Evolutionary conservation across 768 basidiomycete species (phyloP).

Genomic region (Postia placenta): DNA sequence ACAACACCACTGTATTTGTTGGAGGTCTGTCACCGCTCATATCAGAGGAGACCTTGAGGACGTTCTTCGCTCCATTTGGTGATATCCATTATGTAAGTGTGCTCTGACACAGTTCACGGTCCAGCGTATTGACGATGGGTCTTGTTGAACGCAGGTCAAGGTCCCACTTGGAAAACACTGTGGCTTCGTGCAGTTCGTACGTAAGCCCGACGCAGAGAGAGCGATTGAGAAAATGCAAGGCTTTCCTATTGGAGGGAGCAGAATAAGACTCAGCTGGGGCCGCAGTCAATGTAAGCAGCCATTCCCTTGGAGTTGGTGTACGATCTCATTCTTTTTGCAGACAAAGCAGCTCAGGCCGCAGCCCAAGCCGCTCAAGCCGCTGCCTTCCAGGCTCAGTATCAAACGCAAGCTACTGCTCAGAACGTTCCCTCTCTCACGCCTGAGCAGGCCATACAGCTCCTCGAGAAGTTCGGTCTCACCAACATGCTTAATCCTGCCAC

Average conservation of each 20-base stretch:
- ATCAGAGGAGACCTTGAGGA: slow-evolving; percentile 84
- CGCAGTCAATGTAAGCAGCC: slow-evolving; percentile 74
- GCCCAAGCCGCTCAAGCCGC: slow-evolving; percentile 74
- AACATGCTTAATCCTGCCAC: slow-evolving; percentile 17
- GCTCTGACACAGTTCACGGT: background rate
- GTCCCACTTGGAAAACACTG: slow-evolving; percentile 96
- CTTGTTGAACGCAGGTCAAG: slow-evolving; percentile 64
- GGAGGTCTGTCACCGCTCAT: slow-evolving; percentile 86
- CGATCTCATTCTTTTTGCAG: slow-evolving; percentile 28
- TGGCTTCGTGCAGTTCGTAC: slow-evolving; percentile 93
- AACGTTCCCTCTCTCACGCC: slow-evolving; percentile 16
- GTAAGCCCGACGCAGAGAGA: slow-evolving; percentile 84
- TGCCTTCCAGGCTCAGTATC: slow-evolving; percentile 43
- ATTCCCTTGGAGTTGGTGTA: background rate
- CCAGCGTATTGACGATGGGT: slow-evolving; percentile 8
- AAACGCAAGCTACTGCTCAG: slow-evolving; percentile 15
- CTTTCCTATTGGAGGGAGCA: slow-evolving; percentile 87
- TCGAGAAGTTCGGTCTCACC: slow-evolving; percentile 26
- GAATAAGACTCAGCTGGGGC: slow-evolving; percentile 91
- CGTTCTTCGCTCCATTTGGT: slow-evolving; percentile 89
- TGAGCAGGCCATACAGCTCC: slow-evolving; percentile 28
- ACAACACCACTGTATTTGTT: slow-evolving; percentile 94
- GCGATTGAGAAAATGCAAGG: slow-evolving; percentile 98
- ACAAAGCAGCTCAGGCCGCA: slow-evolving; percentile 88
- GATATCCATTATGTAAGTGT: slow-evolving; percentile 82